Evolutionary conservation across 768 basidiomycete genomes (phyloP).

Genomic region (Mycena galericulata): DNA sequence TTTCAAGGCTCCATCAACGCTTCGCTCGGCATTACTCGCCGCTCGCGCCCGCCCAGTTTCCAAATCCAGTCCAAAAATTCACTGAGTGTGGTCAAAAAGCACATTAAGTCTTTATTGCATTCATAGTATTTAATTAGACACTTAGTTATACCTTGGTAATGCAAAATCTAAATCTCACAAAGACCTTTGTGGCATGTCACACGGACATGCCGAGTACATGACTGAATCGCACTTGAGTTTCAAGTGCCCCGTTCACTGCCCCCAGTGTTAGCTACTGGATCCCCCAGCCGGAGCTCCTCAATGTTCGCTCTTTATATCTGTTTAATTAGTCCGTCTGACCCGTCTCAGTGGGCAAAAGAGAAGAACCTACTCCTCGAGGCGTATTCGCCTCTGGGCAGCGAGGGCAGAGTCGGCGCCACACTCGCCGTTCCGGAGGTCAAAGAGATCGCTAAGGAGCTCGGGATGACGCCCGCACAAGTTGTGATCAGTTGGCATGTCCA

Average conservation of each 20-base stretch:
- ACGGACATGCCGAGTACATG: no score
- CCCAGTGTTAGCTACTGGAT: conserved; percentile 82
- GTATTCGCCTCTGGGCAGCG: conserved; percentile 81
- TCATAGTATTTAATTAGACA: no score
- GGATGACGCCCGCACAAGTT: conserved; percentile 81
- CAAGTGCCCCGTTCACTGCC: no score
- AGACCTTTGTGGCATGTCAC: neutral
- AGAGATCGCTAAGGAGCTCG: conserved; percentile 68
- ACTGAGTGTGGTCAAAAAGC: no score
- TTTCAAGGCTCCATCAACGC: no score
- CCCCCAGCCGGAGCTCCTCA: conserved; percentile 81
- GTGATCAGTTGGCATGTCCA: conserved; percentile 84
- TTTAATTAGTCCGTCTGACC: neutral
- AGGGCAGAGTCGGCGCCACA: conserved; percentile 65
- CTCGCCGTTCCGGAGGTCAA: conserved; percentile 73
- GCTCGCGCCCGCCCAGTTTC: no score
- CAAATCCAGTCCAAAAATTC: no score
- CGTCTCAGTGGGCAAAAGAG: conserved; percentile 71
- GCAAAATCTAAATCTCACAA: no score
- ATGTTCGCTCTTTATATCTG: conserved; percentile 53
- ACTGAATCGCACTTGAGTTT: no score
- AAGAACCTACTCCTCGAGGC: conserved; percentile 76
- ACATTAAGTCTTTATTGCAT: no score
- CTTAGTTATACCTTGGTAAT: no score
- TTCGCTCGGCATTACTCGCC: no score